Evolutionary conservation across 129 eudicot species (phyloP).

Genomic region (Chrysanthemum makinoi): DNA sequence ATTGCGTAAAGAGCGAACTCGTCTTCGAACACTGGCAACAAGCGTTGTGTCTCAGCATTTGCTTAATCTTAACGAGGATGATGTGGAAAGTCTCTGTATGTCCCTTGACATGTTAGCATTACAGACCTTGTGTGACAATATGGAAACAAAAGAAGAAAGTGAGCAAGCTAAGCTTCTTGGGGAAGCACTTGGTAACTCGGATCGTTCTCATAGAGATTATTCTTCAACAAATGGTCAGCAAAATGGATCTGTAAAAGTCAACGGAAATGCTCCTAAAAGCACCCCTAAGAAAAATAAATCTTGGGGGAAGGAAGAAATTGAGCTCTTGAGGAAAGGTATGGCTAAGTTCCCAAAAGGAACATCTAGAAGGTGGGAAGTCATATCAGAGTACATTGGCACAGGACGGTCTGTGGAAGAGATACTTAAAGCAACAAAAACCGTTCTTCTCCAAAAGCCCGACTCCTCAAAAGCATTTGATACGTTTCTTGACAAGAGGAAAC

Average conservation of each 20-base stretch:
- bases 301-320: constrained; percentile 89
- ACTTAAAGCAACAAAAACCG: constrained; percentile 88
- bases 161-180: constrained; percentile 54
- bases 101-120: constrained; percentile 66
- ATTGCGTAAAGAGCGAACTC: constrained; percentile 75
- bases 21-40: constrained; percentile 63
- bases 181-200: constrained; percentile 37
- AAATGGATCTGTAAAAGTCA: constrained; percentile 46
- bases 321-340: constrained; percentile 79
- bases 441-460: constrained; percentile 93
- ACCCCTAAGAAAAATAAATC: constrained; percentile 58
- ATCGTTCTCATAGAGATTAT: constrained; percentile 35
- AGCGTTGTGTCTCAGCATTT: constrained; percentile 49
- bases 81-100: constrained; percentile 69
- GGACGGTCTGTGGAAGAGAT: constrained; percentile 84
- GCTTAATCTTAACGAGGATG: constrained; percentile 53
- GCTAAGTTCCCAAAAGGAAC: constrained; percentile 90
- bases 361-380: constrained; percentile 94
- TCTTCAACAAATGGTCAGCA: constrained; percentile 29
- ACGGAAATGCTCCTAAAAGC: constrained; percentile 29
- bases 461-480: constrained; percentile 89
- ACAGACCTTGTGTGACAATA: constrained; percentile 56
- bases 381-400: constrained; percentile 89
- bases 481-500: constrained; percentile 88
- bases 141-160: constrained; percentile 57